Percentiles rank a stretch among this genome's conserved stretches.
phyloP scores from a whole-genome alignment of 2,329 filamentous ascomycete genomes.

The Neophaeococcomyces aloes region DNA sequence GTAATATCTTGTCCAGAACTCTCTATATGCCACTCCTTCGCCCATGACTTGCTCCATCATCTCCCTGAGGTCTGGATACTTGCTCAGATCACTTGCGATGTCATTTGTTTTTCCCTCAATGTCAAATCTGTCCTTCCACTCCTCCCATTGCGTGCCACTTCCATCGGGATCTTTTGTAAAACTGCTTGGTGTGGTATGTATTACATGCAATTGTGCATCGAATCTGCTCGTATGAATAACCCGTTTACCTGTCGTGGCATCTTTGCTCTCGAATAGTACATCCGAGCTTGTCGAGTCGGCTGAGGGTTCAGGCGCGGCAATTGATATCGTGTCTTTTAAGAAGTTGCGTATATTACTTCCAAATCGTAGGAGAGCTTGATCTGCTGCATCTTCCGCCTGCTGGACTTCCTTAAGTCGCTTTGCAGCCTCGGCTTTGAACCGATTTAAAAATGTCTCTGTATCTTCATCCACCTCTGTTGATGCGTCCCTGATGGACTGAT shows the following conservation, averaged over 20 bases:
- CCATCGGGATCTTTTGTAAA: slow-evolving; percentile 68
- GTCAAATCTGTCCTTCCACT: slow-evolving; percentile 65
- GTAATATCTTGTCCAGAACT: slow-evolving; percentile 94
- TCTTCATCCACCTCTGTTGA: slow-evolving; percentile 13
- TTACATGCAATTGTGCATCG: slow-evolving; percentile 90
- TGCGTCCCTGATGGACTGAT: not conserved
- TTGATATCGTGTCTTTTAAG: slow-evolving; percentile 77
- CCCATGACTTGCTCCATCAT: slow-evolving; percentile 98
- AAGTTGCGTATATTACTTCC: slow-evolving; percentile 84
- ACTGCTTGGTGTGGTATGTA: slow-evolving; percentile 73
- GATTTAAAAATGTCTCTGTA: slow-evolving; percentile 58
- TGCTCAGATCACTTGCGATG: slow-evolving; percentile 71
- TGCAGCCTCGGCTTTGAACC: slow-evolving; percentile 64
- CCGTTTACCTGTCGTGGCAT: slow-evolving; percentile 70
- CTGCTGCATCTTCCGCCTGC: slow-evolving; percentile 85
- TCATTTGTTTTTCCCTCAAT: slow-evolving; percentile 73
- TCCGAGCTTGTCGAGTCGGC: slow-evolving; percentile 42
- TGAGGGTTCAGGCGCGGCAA: slow-evolving; percentile 56
- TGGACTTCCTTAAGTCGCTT: slow-evolving; percentile 83
- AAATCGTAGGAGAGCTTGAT: slow-evolving; percentile 87
- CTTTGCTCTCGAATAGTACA: slow-evolving; percentile 87
- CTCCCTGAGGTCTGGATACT: slow-evolving; percentile 70
- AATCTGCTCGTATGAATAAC: slow-evolving; percentile 92
- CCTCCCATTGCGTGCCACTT: slow-evolving; percentile 47
- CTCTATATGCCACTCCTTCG: slow-evolving; percentile 72